phyloP scores from a whole-genome alignment of 176 grass and related monocot genomes.

The Saccharum spontaneum region DNA sequence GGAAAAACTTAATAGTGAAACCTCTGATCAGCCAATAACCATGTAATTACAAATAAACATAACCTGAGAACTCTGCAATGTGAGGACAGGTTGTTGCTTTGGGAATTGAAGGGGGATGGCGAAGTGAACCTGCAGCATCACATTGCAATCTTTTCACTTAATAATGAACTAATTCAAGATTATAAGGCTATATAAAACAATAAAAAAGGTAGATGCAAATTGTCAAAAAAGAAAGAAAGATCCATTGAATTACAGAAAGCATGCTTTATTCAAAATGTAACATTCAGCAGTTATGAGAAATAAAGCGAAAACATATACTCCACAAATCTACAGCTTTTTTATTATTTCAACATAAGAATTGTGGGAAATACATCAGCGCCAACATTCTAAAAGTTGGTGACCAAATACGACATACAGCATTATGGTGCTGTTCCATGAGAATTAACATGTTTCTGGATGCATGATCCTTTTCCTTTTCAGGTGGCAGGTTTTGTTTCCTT shows the following conservation, averaged over 20 bases:
- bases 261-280: neutral
- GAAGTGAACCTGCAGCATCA: slow-evolving; percentile 80
- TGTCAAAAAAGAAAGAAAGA: neutral
- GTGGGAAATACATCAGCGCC: neutral
- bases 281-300: slow-evolving; percentile 11
- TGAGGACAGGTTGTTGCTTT: slow-evolving; percentile 68
- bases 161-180: slow-evolving; percentile 1
- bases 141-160: slow-evolving; percentile 31
- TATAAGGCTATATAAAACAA: slow-evolving; percentile 17
- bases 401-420: neutral
- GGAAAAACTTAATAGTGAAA: neutral
- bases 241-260: neutral
- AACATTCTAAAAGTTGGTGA: neutral
- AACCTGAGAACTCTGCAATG: slow-evolving; percentile 87
- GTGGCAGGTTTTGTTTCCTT: neutral
- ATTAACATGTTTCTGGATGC: neutral
- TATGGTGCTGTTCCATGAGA: neutral
- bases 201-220: slow-evolving; percentile 1
- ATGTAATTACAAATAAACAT: slow-evolving; percentile 30
- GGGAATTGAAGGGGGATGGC: slow-evolving; percentile 89
- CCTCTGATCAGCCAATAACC: neutral
- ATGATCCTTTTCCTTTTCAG: neutral
- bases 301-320: neutral
- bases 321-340: neutral
- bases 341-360: slow-evolving; percentile 9